Percentiles rank a stretch among this genome's conserved stretches.
phyloP scores from a whole-genome alignment of 2,329 filamentous ascomycete genomes.

The Ophiocordyceps unilateralis region DNA sequence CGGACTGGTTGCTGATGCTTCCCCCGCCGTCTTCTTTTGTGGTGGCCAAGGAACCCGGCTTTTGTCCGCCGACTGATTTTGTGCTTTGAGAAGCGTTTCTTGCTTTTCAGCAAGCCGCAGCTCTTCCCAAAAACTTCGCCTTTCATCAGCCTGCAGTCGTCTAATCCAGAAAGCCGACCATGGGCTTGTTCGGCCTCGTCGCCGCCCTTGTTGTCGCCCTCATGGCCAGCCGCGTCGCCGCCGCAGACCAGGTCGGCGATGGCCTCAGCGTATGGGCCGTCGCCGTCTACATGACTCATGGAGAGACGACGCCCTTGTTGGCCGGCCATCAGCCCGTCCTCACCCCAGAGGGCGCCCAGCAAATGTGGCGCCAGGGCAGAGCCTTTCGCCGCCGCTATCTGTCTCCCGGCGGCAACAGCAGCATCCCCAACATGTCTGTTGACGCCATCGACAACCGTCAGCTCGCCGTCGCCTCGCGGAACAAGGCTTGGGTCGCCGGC shows the following conservation, averaged over 20 bases:
- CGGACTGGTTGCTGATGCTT: not conserved
- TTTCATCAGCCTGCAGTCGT: too few species aligned
- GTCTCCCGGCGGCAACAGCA: constrained; percentile 6
- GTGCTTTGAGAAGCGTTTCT: too few species aligned
- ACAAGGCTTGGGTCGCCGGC: constrained; percentile 35
- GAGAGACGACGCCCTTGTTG: constrained; percentile 31
- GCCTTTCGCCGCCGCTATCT: constrained; percentile 34
- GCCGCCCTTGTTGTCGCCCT: constrained; percentile 6
- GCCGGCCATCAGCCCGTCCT: constrained; percentile 16
- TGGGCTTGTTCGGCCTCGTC: constrained; percentile 6
- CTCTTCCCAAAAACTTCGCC: too few species aligned
- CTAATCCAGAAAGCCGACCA: constrained; percentile 3
- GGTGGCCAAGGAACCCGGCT: too few species aligned
- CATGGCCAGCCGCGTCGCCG: constrained; percentile 6
- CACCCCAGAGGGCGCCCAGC: constrained; percentile 35
- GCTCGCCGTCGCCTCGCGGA: constrained; percentile 22
- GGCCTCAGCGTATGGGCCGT: constrained; percentile 28
- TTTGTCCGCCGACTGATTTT: too few species aligned
- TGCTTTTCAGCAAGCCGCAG: too few species aligned
- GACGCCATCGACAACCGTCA: constrained; percentile 31
- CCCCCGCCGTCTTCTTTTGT: too few species aligned
- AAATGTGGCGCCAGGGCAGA: constrained; percentile 29
- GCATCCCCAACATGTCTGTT: constrained; percentile 22
- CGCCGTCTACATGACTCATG: constrained; percentile 30
- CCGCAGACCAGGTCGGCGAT: constrained; percentile 7